Evolutionary conservation across 2,329 filamentous ascomycete genomes (phyloP), one percentile per base, ranked within the genome.

Genomic region (Monosporascus sp.): DNA sequence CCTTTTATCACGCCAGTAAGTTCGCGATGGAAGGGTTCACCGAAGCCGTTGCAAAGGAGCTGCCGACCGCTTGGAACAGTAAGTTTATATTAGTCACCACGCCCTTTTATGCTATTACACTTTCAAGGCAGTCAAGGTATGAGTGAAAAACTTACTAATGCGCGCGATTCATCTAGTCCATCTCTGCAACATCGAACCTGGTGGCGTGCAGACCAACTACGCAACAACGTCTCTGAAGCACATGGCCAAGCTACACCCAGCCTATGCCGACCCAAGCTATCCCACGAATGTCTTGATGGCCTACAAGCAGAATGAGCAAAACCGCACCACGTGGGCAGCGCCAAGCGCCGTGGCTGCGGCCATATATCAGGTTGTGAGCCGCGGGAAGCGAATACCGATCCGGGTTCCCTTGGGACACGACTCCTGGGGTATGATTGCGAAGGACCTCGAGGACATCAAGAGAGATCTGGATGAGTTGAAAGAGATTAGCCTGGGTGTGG

Each of bases 21-120:
- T 77, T 75, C 51, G 75, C 73, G 0, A 58, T 77, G 9, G 74
- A 77, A 57, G 76, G 76, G 0, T 78, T 72, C 56, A 76, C 76
- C 0, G 75, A 79, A 55, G 66, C 71, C 0, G 58, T 79, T 0
- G 65, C 69, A 0, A 74, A 72, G 56, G 76, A 79, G 60, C 54
- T 78, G 35, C 66, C 68, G 20, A 61, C 67, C 0, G 67, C 70
- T 8, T 78, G 74, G 73, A 73, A 73, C 45, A 72, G 73, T 68
- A 62, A 58, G 66, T 61, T 51, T 63, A 18, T 47, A 49, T 51
- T 48, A 28, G 9, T 2, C 18, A 24, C 28, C 28, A 11, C 2
- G 2, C 28, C 8, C 8, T 9, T 28, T 4, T 11, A 8, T 28
- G 28, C 4, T 28, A 11, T 28, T 28, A 11, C 28, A 28, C 28